These are phyloP conservation scores for Macrolepiota dolichaula DNA, from an alignment of 768 basidiomycete genomes.

Conservation along the genomic window DNA sequence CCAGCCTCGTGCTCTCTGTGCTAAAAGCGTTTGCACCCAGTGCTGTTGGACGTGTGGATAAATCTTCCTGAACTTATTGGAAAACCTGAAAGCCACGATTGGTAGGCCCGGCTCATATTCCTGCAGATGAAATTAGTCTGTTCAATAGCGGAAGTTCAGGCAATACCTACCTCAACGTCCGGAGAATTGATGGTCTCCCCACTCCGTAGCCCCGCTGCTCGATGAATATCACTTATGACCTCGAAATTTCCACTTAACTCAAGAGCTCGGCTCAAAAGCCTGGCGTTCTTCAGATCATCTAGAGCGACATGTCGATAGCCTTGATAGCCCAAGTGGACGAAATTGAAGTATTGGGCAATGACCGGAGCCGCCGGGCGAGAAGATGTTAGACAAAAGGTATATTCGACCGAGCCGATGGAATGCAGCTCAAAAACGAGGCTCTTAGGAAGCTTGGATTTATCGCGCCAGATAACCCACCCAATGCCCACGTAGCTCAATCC, in stretches of 20 bases:
- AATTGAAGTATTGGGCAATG: constrained; percentile 62
- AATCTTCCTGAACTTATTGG: constrained; percentile 49
- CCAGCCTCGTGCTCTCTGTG: constrained; percentile 47
- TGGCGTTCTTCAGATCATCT: constrained; percentile 57
- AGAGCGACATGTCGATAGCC: constrained; percentile 49
- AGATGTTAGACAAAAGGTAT: constrained; percentile 63
- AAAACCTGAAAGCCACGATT: constrained; percentile 65
- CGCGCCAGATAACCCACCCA: constrained; percentile 72
- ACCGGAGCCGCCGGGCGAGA: constrained; percentile 48
- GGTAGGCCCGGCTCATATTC: constrained; percentile 58
- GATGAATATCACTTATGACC: constrained; percentile 57
- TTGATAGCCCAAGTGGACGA: constrained; percentile 56
- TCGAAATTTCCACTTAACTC: constrained; percentile 52
- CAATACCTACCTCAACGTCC: constrained; percentile 49
- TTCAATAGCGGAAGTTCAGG: constrained; percentile 8
- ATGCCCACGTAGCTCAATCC: constrained; percentile 54
- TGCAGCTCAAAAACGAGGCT: constrained; percentile 70
- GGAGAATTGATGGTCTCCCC: constrained; percentile 42
- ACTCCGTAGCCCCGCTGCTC: constrained; percentile 26
- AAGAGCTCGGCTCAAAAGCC: constrained; percentile 58
- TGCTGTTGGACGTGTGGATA: constrained; percentile 58
- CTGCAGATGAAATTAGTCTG: constrained; percentile 21
- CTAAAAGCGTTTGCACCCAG: constrained; percentile 52
- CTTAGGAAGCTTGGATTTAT: constrained; percentile 61
- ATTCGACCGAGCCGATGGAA: constrained; percentile 59